Base-by-base conservation (phyloP, 345 rosid genomes). In the Pugionium cornutum region DNA sequence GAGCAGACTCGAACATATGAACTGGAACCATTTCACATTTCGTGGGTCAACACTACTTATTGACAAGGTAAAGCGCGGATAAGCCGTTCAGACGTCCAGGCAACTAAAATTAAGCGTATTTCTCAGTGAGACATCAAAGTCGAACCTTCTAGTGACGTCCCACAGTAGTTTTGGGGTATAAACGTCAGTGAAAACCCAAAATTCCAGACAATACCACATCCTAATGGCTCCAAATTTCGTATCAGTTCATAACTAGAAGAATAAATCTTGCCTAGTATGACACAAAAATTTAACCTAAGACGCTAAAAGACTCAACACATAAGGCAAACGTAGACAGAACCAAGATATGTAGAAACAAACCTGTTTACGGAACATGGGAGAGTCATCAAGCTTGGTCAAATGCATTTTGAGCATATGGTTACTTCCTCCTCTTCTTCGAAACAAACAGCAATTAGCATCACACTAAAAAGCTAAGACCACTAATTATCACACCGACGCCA, bases 281-380 rank as follows among this genome's bases (percentile, higher is more conserved):
- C 53, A 67, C 25, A 58, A 71, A 69, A n/a, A 3, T 57, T 1
- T 18, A 18, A 69, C 68, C 74, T 48, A 64, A 25, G 25, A 77
- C 66, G 49, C 67, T 49, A 54, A 58, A 63, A 59, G 64, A 71
- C 68, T 59, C 44, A 25, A 59, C 62, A 48, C 34, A 40, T 28
- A 52, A 50, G 72, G 61, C 57, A 69, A 50, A 75, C n/a, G 35
- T 10, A 56, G 43, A 77, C 46, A 68, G 40, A 57, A 72, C 50
- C 58, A 71, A 67, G 47, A 43, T 18, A 18, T 18, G 62, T 64
- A 61, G 51, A 55, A 66, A 68, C 32, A 63, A 68, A 65, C 99
- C 98, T 91, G 99, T 79, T 91, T 91, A 66, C 98, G 91, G 70
- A 95, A 91, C 99, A 95, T 95, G 64, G 99, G 99, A 75, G 99